These are phyloP conservation scores for Crithidia bombi DNA, from an alignment of 208 protist species.

Conservation along the genomic window DNA sequence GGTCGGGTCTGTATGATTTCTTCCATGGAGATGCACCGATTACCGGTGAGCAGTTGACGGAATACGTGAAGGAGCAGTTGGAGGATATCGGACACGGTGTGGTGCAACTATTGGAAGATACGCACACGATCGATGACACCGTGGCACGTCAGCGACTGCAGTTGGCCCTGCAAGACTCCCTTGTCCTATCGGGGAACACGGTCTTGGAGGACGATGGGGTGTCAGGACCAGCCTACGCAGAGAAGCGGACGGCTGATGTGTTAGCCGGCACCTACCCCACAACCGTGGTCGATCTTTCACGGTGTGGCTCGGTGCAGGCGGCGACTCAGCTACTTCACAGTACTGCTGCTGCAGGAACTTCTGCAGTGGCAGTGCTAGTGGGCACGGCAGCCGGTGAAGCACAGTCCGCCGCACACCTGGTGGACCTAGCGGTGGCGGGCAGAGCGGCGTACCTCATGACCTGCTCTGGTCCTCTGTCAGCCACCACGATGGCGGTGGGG, in stretches of 20 bases:
- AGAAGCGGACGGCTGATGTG: not conserved
- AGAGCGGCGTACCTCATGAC: slow-evolving; percentile 18
- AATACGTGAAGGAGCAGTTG: slow-evolving; percentile 76
- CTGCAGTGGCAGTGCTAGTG: slow-evolving; percentile 4
- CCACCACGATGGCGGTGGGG: slow-evolving; percentile 9
- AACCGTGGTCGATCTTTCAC: slow-evolving; percentile 10
- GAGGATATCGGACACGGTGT: slow-evolving; percentile 33
- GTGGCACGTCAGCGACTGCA: slow-evolving; percentile 57
- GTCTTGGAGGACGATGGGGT: not conserved
- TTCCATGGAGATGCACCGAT: slow-evolving; percentile 71
- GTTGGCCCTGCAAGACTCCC: slow-evolving; percentile 31
- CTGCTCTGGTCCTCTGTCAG: slow-evolving; percentile 7
- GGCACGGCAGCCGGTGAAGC: slow-evolving; percentile 15
- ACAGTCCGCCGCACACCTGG: slow-evolving; percentile 16
- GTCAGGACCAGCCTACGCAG: not conserved
- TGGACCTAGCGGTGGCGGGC: slow-evolving; percentile 33
- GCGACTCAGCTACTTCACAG: slow-evolving; percentile 8
- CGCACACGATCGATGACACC: slow-evolving; percentile 54
- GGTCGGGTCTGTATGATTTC: slow-evolving; percentile 53
- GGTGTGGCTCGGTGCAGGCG: slow-evolving; percentile 5
- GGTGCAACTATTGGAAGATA: slow-evolving; percentile 74
- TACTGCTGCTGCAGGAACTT: not conserved
- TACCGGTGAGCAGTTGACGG: slow-evolving; percentile 69
- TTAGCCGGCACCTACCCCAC: slow-evolving; percentile 18
- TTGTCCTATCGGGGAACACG: slow-evolving; percentile 15